A percentile compares a stretch with the other conserved stretches of the same genome.
These are phyloP conservation scores for Coprinellus micaceus DNA, from an alignment of 768 basidiomycete genomes.

Conservation along the genomic window DNA sequence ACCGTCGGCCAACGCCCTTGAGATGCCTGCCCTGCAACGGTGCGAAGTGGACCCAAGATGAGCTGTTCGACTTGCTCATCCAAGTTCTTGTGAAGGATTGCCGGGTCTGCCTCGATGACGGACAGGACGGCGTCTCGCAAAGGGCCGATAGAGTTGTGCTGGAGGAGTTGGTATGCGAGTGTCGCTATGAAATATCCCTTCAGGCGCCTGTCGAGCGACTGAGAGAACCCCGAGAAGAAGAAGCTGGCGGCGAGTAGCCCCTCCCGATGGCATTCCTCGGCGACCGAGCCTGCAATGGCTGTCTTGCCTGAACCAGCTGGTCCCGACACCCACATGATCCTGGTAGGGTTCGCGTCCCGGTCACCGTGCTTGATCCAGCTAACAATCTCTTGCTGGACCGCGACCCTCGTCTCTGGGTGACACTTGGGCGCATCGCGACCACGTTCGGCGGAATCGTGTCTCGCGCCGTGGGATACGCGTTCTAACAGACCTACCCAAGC, in stretches of 20 bases:
- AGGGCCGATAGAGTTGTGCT: neutral
- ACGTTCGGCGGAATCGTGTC: neutral
- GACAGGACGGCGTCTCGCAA: slow-evolving; percentile 3
- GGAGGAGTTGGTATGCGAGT: slow-evolving; percentile 26
- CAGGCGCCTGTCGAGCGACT: slow-evolving; percentile 15
- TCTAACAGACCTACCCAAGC: neutral
- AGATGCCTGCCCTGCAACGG: neutral
- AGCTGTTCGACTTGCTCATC: slow-evolving; percentile 15
- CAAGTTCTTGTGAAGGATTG: slow-evolving; percentile 13
- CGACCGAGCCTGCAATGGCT: slow-evolving; percentile 23
- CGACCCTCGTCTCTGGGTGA: neutral
- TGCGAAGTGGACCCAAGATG: slow-evolving; percentile 14
- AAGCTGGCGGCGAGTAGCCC: slow-evolving; percentile 28
- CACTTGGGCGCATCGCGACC: slow-evolving; percentile 1
- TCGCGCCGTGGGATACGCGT: neutral
- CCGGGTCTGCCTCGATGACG: slow-evolving; percentile 13
- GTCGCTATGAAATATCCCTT: slow-evolving; percentile 25
- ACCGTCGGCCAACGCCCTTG: neutral
- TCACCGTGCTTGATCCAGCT: neutral
- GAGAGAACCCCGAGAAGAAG: slow-evolving; percentile 31
- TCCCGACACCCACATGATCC: slow-evolving; percentile 20
- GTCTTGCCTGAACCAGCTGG: slow-evolving; percentile 27
- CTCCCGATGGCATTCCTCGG: slow-evolving; percentile 14
- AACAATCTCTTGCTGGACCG: neutral
- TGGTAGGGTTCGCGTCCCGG: neutral